Conservation (phyloP, 164 flowering plant species). For the Stephania yunnanensis region DNA sequence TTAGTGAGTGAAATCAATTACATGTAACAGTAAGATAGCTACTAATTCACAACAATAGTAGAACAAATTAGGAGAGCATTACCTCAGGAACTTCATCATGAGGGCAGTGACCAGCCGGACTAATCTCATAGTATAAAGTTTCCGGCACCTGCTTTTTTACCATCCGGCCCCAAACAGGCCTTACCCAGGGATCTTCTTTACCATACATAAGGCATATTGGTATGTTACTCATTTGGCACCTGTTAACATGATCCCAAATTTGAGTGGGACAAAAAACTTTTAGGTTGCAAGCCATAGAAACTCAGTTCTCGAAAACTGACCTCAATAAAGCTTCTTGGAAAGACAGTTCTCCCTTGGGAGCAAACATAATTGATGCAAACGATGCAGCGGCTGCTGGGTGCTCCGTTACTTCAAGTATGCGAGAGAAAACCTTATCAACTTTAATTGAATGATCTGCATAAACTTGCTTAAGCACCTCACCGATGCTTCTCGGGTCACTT, state of each 20-base stretch:
- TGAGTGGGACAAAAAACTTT: background rate
- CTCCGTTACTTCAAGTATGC: conserved; percentile 61
- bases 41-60: background rate
- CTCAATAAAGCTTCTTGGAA: conserved; percentile 66
- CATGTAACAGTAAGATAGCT: background rate
- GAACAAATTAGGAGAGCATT: conserved; percentile 12
- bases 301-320: conserved; percentile 24
- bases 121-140: conserved; percentile 87
- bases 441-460: conserved; percentile 85
- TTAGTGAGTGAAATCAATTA: background rate
- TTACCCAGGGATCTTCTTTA: conserved; percentile 98
- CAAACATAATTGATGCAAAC: conserved; percentile 90
- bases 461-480: conserved; percentile 72
- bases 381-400: conserved; percentile 99
- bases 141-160: conserved; percentile 73
- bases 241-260: conserved; percentile 19
- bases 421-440: conserved; percentile 73
- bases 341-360: conserved; percentile 75
- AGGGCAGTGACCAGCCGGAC: conserved; percentile 99
- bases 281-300: background rate
- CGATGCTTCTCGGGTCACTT: conserved; percentile 80
- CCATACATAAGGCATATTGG: conserved; percentile 92
- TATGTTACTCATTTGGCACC: conserved; percentile 53
- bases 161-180: conserved; percentile 73
- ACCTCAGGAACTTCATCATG: conserved; percentile 99